Percentiles rank a stretch among this genome's conserved stretches.
Conservation (phyloP, 108 stramenopile genomes). For the Skeletonema grethae region DNA sequence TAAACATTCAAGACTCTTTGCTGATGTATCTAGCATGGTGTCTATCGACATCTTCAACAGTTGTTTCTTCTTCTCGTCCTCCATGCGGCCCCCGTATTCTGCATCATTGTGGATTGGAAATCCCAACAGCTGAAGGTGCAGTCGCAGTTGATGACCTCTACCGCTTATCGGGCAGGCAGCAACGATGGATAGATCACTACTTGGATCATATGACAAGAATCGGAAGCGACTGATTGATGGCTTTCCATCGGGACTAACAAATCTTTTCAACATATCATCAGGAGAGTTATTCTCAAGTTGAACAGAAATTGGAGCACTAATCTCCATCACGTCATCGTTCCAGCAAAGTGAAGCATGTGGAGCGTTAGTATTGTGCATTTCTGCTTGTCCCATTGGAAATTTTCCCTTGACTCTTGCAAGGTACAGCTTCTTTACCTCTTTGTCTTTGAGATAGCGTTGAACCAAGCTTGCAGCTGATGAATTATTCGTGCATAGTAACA, state of each 20-base stretch:
- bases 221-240: conserved; percentile 70
- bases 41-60: conserved; percentile 10
- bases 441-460: conserved; percentile 41
- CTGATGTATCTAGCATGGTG: conserved; percentile 6
- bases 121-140: conserved; percentile 82
- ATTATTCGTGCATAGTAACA: conserved; percentile 68
- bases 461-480: conserved; percentile 59
- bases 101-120: conserved; percentile 83
- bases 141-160: conserved; percentile 90
- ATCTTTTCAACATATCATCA: conserved; percentile 62
- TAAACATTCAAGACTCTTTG: conserved; percentile 11
- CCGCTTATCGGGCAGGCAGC: conserved; percentile 83
- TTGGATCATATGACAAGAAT: conserved; percentile 53
- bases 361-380: conserved; percentile 15
- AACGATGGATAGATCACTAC: conserved; percentile 61
- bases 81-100: conserved; percentile 68
- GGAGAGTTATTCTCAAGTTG: conserved; percentile 12
- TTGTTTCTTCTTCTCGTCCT: conserved; percentile 2
- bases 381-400: conserved; percentile 40
- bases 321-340: conserved; percentile 39
- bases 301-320: conserved; percentile 73
- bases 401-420: conserved; percentile 70
- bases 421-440: conserved; percentile 66
- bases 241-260: conserved; percentile 63
- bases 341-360: conserved; percentile 37